phyloP scores from a whole-genome alignment of 345 rosid species.

The Gossypium anomalum region DNA sequence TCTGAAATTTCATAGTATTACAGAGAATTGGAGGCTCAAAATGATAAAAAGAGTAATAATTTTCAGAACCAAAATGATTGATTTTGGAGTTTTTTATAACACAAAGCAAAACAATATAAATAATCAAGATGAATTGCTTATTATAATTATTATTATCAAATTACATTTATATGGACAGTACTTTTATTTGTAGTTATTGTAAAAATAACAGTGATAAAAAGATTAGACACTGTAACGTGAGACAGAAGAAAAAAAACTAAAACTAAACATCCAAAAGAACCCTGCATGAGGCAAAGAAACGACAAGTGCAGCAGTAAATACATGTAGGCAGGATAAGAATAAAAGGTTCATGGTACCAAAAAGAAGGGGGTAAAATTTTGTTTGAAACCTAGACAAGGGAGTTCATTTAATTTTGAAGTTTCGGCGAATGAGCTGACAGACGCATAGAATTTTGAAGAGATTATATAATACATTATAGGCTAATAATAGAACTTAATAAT shows the following conservation, averaged over 20 bases:
- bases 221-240: too few species aligned
- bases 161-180: background rate
- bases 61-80: too few species aligned
- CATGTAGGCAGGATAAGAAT: background rate
- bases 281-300: background rate
- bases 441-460: too few species aligned
- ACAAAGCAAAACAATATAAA: background rate
- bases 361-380: background rate
- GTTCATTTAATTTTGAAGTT: background rate
- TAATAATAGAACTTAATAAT: too few species aligned
- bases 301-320: background rate
- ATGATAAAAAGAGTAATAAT: too few species aligned
- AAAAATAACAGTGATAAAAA: fast-evolving
- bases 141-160: background rate
- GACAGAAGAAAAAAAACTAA: too few species aligned
- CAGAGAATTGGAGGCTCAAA: too few species aligned
- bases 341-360: background rate
- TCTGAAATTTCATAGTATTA: too few species aligned
- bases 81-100: background rate
- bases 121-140: background rate
- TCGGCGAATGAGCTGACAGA: background rate
- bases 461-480: too few species aligned
- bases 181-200: too few species aligned
- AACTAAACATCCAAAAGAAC: too few species aligned
- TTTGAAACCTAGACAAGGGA: too few species aligned